These are phyloP conservation scores for Rhizopogon vinicolor DNA, from an alignment of 768 basidiomycete genomes.

Conservation along the genomic window DNA sequence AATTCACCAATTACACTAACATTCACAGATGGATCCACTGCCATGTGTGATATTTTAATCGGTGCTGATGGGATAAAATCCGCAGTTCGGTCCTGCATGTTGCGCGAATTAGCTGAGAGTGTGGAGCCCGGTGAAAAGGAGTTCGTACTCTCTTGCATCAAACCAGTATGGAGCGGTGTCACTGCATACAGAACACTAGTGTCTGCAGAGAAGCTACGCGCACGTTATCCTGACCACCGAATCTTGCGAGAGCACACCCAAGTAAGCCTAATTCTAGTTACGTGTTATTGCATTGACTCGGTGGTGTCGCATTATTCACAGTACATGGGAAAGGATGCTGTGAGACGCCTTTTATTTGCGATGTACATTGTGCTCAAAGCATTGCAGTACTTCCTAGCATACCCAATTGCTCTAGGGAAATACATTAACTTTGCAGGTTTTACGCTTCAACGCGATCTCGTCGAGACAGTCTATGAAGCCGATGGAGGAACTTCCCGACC, in stretches of 20 bases:
- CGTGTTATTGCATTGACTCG: not conserved
- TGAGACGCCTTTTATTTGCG: slow-evolving; percentile 22
- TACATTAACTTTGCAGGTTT: slow-evolving; percentile 64
- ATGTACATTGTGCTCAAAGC: not conserved
- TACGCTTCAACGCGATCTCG: slow-evolving; percentile 43
- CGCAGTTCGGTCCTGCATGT: slow-evolving; percentile 34
- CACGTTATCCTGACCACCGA: slow-evolving; percentile 41
- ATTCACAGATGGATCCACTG: slow-evolving; percentile 59
- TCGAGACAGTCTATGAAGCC: slow-evolving; percentile 36
- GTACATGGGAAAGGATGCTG: slow-evolving; percentile 54
- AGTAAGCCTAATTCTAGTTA: slow-evolving; percentile 26
- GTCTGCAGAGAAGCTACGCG: slow-evolving; percentile 40
- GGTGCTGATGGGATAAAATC: slow-evolving; percentile 69
- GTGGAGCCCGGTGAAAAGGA: slow-evolving; percentile 35
- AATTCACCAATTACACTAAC: slow-evolving; percentile 35
- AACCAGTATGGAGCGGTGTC: slow-evolving; percentile 57
- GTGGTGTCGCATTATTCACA: slow-evolving; percentile 16
- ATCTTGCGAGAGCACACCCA: slow-evolving; percentile 41
- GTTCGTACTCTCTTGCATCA: slow-evolving; percentile 37
- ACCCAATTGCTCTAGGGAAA: slow-evolving; percentile 55
- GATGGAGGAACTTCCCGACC: slow-evolving; percentile 10
- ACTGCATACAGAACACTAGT: slow-evolving; percentile 60
- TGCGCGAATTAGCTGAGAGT: slow-evolving; percentile 27
- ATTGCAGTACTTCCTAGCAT: slow-evolving; percentile 53
- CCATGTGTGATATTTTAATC: slow-evolving; percentile 60